phyloP scores from a whole-genome alignment of 2,329 filamentous ascomycete species.

The Cercospora janseana region DNA sequence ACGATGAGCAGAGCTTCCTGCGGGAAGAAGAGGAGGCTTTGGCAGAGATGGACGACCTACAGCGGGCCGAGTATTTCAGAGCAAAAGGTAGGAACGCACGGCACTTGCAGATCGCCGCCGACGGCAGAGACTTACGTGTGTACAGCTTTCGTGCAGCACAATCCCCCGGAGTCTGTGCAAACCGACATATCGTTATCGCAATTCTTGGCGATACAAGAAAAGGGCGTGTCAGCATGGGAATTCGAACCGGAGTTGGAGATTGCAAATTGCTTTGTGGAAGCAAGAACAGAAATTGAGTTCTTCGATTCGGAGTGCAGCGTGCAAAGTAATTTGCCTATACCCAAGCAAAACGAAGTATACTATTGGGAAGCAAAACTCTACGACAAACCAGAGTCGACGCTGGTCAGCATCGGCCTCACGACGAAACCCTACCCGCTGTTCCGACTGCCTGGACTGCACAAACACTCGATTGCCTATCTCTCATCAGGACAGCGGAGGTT shows the following conservation, averaged over 20 bases:
- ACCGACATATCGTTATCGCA: constrained; percentile 98
- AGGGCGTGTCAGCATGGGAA: constrained; percentile 99
- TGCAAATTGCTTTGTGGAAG: constrained; percentile 97
- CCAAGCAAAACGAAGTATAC: constrained; percentile 98
- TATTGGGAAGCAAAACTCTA: constrained; percentile 99
- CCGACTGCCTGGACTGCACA: constrained; percentile 88
- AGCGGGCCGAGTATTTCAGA: constrained; percentile 83
- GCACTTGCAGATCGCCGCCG: neutral
- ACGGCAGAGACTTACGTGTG: constrained; percentile 27
- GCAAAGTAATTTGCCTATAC: constrained; percentile 92
- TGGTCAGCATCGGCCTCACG: constrained; percentile 87
- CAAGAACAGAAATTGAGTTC: constrained; percentile 94
- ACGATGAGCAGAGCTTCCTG: constrained; percentile 92
- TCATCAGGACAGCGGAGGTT: constrained; percentile 83
- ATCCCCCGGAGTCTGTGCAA: constrained; percentile 90
- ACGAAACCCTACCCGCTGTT: constrained; percentile 98
- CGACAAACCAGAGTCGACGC: constrained; percentile 86
- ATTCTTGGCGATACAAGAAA: constrained; percentile 97
- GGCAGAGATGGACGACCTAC: constrained; percentile 92
- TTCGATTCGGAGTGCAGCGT: constrained; percentile 98
- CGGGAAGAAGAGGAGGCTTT: constrained; percentile 93
- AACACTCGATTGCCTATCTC: constrained; percentile 85
- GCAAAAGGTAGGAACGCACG: constrained; percentile 71
- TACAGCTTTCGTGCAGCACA: constrained; percentile 85
- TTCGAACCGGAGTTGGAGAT: constrained; percentile 99